phyloP scores from a whole-genome alignment of 345 rosid species.

The Pistacia integerrima region DNA sequence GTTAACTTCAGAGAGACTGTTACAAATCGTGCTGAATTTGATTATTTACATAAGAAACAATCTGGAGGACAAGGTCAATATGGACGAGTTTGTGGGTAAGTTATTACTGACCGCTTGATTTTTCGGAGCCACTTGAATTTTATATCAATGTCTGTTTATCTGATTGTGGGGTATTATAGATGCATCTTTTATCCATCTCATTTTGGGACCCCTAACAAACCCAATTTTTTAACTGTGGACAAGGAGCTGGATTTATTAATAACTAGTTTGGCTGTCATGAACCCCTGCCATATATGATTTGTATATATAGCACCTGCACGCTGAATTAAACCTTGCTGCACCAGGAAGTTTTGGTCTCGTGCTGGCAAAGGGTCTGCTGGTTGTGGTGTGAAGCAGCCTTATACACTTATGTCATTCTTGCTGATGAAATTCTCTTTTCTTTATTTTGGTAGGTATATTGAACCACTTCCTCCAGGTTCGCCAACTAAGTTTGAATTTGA shows the following conservation, averaged over 20 bases:
- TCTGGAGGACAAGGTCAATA: constrained; percentile 99
- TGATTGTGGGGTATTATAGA: not conserved
- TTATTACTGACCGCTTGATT: not conserved
- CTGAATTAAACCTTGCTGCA: not conserved
- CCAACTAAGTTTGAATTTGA: constrained; percentile 85
- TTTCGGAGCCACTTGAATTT: not conserved
- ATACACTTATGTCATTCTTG: not conserved
- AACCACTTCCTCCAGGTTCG: constrained; percentile 74
- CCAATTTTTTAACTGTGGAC: not conserved
- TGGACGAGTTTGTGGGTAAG: constrained; percentile 91
- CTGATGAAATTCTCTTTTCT: constrained; percentile 11
- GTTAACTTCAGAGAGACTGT: constrained; percentile 97
- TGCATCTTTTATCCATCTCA: not conserved
- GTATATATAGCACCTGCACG: not conserved
- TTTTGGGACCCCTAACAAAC: not conserved
- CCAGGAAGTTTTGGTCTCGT: not conserved
- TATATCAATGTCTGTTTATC: not conserved
- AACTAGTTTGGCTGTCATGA: not conserved
- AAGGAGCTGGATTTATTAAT: not conserved
- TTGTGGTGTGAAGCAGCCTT: not conserved
- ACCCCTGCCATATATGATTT: not conserved
- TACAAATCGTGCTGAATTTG: constrained; percentile 85
- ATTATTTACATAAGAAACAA: constrained; percentile 98
- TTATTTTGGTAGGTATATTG: constrained; percentile 59
- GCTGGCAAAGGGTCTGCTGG: not conserved